Percentiles rank a stretch among this genome's conserved stretches.
These are phyloP conservation scores for Penicillium expansum DNA, from an alignment of 2,329 filamentous ascomycete species.

Conservation along the genomic window DNA sequence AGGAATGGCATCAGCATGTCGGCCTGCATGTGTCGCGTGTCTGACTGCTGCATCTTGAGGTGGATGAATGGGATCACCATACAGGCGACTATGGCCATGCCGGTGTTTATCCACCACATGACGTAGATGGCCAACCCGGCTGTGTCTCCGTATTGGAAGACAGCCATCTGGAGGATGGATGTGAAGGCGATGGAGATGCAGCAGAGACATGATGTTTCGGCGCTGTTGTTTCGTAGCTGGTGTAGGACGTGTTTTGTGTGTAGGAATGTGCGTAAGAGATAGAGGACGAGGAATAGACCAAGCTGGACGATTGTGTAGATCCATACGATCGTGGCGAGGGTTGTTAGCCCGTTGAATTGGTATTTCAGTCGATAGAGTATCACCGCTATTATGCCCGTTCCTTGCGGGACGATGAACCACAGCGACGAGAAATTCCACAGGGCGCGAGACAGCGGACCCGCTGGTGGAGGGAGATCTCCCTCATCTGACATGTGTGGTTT, in stretches of 20 bases:
- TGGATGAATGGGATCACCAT: constrained; percentile 37
- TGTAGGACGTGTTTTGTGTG: constrained; percentile 32
- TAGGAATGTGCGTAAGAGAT: constrained; percentile 32
- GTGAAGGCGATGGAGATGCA: constrained; percentile 40
- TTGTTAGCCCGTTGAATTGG: constrained; percentile 40
- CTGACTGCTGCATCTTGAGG: constrained; percentile 37
- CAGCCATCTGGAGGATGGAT: constrained; percentile 51
- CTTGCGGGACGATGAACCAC: constrained; percentile 43
- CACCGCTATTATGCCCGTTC: constrained; percentile 38
- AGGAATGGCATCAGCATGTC: constrained; percentile 41
- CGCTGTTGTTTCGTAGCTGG: constrained; percentile 30
- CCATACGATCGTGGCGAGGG: constrained; percentile 41
- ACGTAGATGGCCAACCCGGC: constrained; percentile 33
- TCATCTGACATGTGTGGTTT: background rate
- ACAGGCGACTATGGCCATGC: constrained; percentile 32
- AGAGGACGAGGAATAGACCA: constrained; percentile 28
- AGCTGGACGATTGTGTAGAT: constrained; percentile 39
- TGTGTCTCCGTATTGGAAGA: constrained; percentile 29
- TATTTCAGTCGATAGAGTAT: constrained; percentile 38
- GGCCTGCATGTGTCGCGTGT: constrained; percentile 35
- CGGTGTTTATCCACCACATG: constrained; percentile 44
- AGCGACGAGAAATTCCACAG: constrained; percentile 39
- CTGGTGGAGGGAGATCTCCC: background rate
- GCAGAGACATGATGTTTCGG: constrained; percentile 40
- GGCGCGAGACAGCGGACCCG: constrained; percentile 16